phyloP scores from a whole-genome alignment of 2,329 filamentous ascomycete species.

The Exophiala calicioides region DNA sequence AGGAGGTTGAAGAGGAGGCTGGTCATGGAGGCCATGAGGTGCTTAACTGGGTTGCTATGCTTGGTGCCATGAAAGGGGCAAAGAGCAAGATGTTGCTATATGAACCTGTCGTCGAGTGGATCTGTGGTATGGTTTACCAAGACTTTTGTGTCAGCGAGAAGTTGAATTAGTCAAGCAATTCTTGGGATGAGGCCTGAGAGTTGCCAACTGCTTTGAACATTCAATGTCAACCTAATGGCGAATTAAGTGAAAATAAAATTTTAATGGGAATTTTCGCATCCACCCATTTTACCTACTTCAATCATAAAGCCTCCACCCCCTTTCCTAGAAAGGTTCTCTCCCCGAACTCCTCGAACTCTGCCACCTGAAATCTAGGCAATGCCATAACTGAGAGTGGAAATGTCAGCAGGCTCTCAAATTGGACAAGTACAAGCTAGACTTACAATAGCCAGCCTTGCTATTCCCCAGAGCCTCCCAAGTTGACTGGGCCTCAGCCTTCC shows the following conservation, averaged over 20 bases:
- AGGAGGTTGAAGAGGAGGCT: constrained; percentile 30
- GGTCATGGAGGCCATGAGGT: constrained; percentile 31
- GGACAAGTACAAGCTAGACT: not conserved
- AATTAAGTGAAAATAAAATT: too few species aligned
- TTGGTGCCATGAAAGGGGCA: constrained; percentile 19
- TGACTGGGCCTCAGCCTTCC: not conserved
- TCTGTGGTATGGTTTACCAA: constrained; percentile 22
- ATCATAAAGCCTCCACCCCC: not conserved
- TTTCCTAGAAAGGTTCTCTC: not conserved
- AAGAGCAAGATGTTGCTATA: constrained; percentile 18
- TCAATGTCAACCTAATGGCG: too few species aligned
- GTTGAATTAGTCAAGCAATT: constrained; percentile 6
- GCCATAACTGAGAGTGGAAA: not conserved
- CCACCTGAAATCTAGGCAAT: not conserved
- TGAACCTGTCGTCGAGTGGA: constrained; percentile 22
- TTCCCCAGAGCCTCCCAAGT: not conserved
- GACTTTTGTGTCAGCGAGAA: constrained; percentile 15
- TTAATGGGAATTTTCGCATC: too few species aligned
- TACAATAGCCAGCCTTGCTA: not conserved
- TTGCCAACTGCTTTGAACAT: too few species aligned
- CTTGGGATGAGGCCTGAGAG: too few species aligned
- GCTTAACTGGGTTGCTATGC: constrained; percentile 29
- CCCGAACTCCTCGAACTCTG: not conserved
- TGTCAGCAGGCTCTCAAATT: not conserved
- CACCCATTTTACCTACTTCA: too few species aligned